Percentiles rank a stretch among this genome's conserved stretches.
phyloP scores from a whole-genome alignment of 768 basidiomycete genomes.

The Leccinum aurantiacum region DNA sequence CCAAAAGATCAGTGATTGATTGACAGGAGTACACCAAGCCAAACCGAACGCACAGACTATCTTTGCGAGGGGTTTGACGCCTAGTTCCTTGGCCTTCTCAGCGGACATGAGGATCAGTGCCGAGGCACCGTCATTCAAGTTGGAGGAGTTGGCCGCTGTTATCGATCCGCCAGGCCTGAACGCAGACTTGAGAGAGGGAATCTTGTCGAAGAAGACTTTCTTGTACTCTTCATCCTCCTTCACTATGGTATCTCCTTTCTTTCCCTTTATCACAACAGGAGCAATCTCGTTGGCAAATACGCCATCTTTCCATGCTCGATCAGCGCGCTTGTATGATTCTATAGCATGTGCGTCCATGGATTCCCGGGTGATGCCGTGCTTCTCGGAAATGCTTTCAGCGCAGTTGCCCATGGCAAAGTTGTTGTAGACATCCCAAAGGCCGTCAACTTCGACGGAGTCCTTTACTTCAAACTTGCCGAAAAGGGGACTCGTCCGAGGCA shows the following conservation, averaged over 20 bases:
- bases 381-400: conserved; percentile 81
- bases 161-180: conserved; percentile 90
- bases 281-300: conserved; percentile 86
- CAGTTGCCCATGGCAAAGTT: conserved; percentile 99
- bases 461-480: conserved; percentile 89
- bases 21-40: not conserved
- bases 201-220: conserved; percentile 92
- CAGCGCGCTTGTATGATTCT: conserved; percentile 93
- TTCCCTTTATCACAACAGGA: conserved; percentile 87
- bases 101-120: conserved; percentile 94
- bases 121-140: conserved; percentile 93
- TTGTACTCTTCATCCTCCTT: conserved; percentile 98
- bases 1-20: conserved; percentile 6
- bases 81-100: conserved; percentile 88
- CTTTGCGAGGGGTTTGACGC: conserved; percentile 90
- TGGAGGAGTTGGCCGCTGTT: conserved; percentile 96
- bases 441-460: conserved; percentile 90
- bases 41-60: conserved; percentile 71
- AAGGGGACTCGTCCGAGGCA: conserved; percentile 74
- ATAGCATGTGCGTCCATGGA: conserved; percentile 89
- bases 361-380: conserved; percentile 81
- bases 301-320: conserved; percentile 85
- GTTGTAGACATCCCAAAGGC: conserved; percentile 97
- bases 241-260: conserved; percentile 89
- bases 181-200: conserved; percentile 82